phyloP scores from a whole-genome alignment of 2,329 filamentous ascomycete genomes.

The Fusarium bactridioides region DNA sequence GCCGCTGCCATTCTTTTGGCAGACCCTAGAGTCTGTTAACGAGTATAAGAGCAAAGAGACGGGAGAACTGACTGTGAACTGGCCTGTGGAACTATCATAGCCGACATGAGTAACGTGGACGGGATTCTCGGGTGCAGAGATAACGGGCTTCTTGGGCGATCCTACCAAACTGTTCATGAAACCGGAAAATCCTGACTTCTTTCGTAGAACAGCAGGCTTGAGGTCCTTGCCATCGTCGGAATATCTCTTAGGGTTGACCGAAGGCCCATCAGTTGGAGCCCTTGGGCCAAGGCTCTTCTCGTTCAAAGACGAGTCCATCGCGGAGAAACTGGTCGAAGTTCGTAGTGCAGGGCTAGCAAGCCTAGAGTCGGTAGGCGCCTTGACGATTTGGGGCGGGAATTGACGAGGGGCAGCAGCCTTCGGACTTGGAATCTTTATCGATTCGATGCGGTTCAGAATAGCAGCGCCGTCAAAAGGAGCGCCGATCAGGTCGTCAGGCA shows the following conservation, averaged over 20 bases:
- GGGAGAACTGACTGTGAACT: slow-evolving; percentile 80
- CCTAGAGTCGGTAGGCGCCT: slow-evolving; percentile 63
- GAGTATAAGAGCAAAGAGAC: slow-evolving; percentile 9
- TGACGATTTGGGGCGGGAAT: slow-evolving; percentile 49
- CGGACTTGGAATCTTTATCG: slow-evolving; percentile 52
- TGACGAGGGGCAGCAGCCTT: slow-evolving; percentile 40
- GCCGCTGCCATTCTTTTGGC: slow-evolving; percentile 96
- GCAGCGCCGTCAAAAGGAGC: slow-evolving; percentile 71
- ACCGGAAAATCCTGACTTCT: slow-evolving; percentile 88
- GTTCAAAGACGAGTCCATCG: slow-evolving; percentile 50
- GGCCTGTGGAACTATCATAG: slow-evolving; percentile 93
- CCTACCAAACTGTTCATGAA: slow-evolving; percentile 86
- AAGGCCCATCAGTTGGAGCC: slow-evolving; percentile 53
- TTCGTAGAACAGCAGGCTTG: slow-evolving; percentile 70
- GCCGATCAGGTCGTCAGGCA: slow-evolving; percentile 67
- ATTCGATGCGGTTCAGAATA: slow-evolving; percentile 68
- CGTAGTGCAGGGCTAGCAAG: slow-evolving; percentile 63
- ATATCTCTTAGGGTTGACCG: slow-evolving; percentile 71
- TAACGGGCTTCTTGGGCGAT: slow-evolving; percentile 88
- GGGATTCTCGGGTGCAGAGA: slow-evolving; percentile 97
- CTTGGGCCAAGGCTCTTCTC: slow-evolving; percentile 48
- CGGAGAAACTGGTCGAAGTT: slow-evolving; percentile 65
- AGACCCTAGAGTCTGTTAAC: slow-evolving; percentile 69
- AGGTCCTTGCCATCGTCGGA: slow-evolving; percentile 78
- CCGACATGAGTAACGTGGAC: slow-evolving; percentile 98